These are phyloP conservation scores for Crithidia acanthocephali DNA, from an alignment of 208 protist species.

Conservation along the genomic window DNA sequence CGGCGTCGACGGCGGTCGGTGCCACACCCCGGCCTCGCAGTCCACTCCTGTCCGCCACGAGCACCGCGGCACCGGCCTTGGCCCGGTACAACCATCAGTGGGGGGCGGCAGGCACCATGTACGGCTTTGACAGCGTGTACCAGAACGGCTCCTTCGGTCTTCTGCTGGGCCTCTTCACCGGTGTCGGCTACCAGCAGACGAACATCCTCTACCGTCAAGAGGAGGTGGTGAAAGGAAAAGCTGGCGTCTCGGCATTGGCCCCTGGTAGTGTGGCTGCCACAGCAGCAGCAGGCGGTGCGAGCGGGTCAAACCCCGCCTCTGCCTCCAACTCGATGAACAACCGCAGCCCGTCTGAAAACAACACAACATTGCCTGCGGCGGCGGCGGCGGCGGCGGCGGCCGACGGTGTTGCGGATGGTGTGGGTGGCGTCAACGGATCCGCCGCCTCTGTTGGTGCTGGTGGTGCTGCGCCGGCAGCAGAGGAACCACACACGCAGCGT, in stretches of 20 bases:
- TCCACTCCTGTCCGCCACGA: background rate
- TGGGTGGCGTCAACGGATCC: background rate
- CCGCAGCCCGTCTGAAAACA: conserved; percentile 7
- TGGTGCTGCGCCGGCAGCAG: background rate
- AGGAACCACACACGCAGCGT: background rate
- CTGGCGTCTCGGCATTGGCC: no score
- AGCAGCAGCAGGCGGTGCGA: background rate
- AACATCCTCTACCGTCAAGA: conserved; percentile 22
- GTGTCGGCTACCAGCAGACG: conserved; percentile 33
- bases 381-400: background rate
- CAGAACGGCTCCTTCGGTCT: conserved; percentile 45
- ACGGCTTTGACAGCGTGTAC: conserved; percentile 44
- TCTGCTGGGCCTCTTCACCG: conserved; percentile 45
- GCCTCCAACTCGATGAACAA: background rate
- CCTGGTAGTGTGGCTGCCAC: no score
- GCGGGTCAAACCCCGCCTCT: background rate
- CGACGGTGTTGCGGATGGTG: no score
- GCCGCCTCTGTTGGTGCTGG: background rate
- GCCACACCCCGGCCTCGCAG: background rate
- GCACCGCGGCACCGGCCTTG: background rate
- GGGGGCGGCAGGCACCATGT: conserved; percentile 33
- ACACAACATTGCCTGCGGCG: background rate
- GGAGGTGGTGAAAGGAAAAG: background rate
- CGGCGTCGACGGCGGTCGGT: background rate
- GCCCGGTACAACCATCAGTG: conserved; percentile 3